Conservation (phyloP, 2,329 filamentous ascomycete species). For the Stachybotrys echinatus region DNA sequence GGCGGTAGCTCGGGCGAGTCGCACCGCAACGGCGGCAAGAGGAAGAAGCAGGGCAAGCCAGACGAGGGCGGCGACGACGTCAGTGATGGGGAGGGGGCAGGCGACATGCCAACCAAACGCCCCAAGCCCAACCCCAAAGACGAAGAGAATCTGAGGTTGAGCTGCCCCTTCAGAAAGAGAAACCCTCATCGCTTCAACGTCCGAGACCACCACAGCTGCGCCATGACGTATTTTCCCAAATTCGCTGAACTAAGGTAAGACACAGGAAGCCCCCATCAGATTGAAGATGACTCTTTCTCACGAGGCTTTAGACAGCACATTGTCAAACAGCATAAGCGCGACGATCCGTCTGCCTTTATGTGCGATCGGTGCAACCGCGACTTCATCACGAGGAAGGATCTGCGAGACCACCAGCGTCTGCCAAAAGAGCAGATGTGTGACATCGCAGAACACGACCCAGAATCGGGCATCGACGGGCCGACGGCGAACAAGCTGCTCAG, state of each 20-base stretch:
- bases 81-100: conserved; percentile 27
- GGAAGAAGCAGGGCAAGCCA: conserved; percentile 25
- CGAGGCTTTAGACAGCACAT: conserved; percentile 39
- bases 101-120: conserved; percentile 21
- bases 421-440: conserved; percentile 37
- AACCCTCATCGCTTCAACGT: conserved; percentile 41
- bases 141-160: conserved; percentile 32
- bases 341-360: conserved; percentile 32
- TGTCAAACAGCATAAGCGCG: conserved; percentile 36
- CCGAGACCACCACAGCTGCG: conserved; percentile 37
- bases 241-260: conserved; percentile 33
- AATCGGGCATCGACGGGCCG: conserved; percentile 33
- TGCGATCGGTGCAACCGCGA: conserved; percentile 35
- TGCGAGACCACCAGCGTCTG: conserved; percentile 32
- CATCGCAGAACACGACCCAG: conserved; percentile 32
- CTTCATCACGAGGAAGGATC: conserved; percentile 29
- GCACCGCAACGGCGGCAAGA: conserved; percentile 23
- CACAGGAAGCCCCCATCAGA: not conserved
- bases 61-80: conserved; percentile 28
- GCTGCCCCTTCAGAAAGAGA: conserved; percentile 38
- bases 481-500: conserved; percentile 34
- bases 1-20: conserved; percentile 13
- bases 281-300: too few relatives aligned
- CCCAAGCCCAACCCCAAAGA: conserved; percentile 24
- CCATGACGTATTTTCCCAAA: conserved; percentile 36